Evolutionary conservation across 1,284 basidiomycete genomes (phyloP).

Genomic region (Pseudozyma flocculosa): DNA sequence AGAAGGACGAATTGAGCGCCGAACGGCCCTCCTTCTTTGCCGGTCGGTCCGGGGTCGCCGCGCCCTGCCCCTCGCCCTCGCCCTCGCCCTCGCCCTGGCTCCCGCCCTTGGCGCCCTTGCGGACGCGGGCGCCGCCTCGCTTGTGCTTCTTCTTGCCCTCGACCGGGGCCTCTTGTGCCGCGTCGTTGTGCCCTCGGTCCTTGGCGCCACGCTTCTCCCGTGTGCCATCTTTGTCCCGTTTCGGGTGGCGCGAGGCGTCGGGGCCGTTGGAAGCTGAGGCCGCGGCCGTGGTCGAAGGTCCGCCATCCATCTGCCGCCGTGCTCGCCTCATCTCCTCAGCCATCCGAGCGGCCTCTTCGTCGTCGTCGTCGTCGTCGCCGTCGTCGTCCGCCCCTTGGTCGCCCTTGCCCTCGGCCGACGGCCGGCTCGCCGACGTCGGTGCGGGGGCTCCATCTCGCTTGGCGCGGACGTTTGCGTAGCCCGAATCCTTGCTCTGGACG

Average conservation of each 20-base stretch:
- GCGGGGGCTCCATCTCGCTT: conserved; percentile 1
- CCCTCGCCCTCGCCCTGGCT: too few species aligned
- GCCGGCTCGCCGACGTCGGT: neutral
- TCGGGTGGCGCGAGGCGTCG: too few species aligned
- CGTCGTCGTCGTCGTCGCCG: conserved; percentile 13
- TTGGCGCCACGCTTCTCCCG: too few species aligned
- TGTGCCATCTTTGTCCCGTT: too few species aligned
- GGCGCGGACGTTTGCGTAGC: neutral
- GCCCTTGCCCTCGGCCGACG: neutral
- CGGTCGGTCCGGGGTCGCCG: too few species aligned
- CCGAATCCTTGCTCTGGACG: neutral
- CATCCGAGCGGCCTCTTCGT: conserved; percentile 22
- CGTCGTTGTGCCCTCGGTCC: neutral
- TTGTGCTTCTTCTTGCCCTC: neutral
- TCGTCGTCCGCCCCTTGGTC: conserved; percentile 2
- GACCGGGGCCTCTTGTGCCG: neutral
- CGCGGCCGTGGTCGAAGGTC: too few species aligned
- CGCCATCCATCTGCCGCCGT: neutral
- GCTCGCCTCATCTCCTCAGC: conserved; percentile 16
- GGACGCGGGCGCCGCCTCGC: neutral
- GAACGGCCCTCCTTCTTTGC: too few species aligned
- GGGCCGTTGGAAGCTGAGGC: too few species aligned
- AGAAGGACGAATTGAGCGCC: too few species aligned
- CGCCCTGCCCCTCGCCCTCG: too few species aligned
- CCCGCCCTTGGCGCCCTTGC: too few species aligned